Evolutionary conservation across 768 basidiomycete species (phyloP).

Genomic region (Phaeotremella fagi): DNA sequence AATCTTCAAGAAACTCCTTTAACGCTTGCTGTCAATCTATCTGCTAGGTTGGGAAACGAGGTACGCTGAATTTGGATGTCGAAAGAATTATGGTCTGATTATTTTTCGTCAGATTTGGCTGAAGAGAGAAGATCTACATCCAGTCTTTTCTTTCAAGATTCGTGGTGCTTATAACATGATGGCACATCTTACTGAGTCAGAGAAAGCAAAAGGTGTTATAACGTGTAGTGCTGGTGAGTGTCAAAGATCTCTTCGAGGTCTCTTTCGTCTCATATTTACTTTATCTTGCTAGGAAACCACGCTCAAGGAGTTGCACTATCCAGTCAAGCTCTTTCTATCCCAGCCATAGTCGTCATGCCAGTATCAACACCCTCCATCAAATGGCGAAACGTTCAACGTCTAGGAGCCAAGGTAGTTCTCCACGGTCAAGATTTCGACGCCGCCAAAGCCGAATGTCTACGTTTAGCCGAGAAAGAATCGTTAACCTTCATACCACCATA

Average conservation of each 20-base stretch:
- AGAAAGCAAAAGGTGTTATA: slow-evolving; percentile 94
- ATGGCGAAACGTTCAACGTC: slow-evolving; percentile 85
- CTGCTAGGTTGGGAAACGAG: slow-evolving; percentile 79
- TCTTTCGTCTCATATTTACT: too few species aligned
- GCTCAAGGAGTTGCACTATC: slow-evolving; percentile 97
- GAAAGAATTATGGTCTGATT: neutral
- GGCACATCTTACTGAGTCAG: slow-evolving; percentile 78
- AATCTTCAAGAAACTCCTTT: slow-evolving; percentile 64
- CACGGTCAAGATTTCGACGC: slow-evolving; percentile 92
- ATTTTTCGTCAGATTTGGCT: slow-evolving; percentile 64
- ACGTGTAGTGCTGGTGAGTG: slow-evolving; percentile 98
- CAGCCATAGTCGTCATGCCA: slow-evolving; percentile 99
- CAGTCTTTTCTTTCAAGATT: slow-evolving; percentile 97
- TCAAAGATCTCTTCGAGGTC: too few species aligned
- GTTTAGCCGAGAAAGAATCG: slow-evolving; percentile 68
- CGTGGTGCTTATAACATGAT: slow-evolving; percentile 98
- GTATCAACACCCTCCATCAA: slow-evolving; percentile 92
- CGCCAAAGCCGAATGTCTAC: slow-evolving; percentile 88
- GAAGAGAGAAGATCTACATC: slow-evolving; percentile 91
- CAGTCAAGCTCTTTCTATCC: slow-evolving; percentile 76
- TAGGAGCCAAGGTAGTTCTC: slow-evolving; percentile 90
- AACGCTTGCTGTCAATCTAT: slow-evolving; percentile 78
- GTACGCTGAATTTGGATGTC: slow-evolving; percentile 9
- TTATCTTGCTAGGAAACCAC: slow-evolving; percentile 72
- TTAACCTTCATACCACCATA: slow-evolving; percentile 93